These are phyloP conservation scores for Tulasnella calospora DNA, from an alignment of 768 basidiomycete genomes.

Conservation along the genomic window DNA sequence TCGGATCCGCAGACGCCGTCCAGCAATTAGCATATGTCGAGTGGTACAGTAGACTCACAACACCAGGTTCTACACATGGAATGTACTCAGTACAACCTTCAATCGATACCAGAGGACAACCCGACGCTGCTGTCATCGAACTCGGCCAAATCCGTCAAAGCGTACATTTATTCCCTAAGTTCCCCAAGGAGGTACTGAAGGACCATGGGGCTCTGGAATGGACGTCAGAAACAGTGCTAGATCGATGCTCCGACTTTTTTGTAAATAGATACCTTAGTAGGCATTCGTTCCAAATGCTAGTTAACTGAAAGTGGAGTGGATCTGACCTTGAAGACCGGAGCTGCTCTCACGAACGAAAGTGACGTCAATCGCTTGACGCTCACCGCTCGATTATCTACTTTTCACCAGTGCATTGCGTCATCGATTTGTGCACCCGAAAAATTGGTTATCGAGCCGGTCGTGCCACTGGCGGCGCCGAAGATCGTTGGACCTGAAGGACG, in stretches of 20 bases:
- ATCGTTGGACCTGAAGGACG: too few species aligned
- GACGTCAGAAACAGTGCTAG: neutral
- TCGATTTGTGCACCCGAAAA: too few species aligned
- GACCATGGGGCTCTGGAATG: neutral
- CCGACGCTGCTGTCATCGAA: neutral
- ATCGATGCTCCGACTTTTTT: neutral
- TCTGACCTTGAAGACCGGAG: too few species aligned
- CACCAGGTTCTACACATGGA: neutral
- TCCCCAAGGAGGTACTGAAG: neutral
- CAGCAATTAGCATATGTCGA: constrained; percentile 13
- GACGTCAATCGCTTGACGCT: too few species aligned
- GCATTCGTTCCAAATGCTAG: neutral
- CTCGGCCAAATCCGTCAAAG: neutral
- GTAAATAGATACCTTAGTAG: neutral
- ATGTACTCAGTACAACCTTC: neutral
- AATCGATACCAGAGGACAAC: neutral
- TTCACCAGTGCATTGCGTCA: too few species aligned
- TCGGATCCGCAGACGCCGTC: neutral
- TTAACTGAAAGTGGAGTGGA: neutral
- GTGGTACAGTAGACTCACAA: neutral
- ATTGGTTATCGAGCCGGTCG: too few species aligned
- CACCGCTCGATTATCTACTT: too few species aligned
- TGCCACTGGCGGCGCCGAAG: too few species aligned
- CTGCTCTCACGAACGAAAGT: too few species aligned
- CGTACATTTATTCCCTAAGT: neutral